These are phyloP conservation scores for Arthrobotrys sphaeroides DNA, from an alignment of 2,329 filamentous ascomycete species.

Conservation along the genomic window DNA sequence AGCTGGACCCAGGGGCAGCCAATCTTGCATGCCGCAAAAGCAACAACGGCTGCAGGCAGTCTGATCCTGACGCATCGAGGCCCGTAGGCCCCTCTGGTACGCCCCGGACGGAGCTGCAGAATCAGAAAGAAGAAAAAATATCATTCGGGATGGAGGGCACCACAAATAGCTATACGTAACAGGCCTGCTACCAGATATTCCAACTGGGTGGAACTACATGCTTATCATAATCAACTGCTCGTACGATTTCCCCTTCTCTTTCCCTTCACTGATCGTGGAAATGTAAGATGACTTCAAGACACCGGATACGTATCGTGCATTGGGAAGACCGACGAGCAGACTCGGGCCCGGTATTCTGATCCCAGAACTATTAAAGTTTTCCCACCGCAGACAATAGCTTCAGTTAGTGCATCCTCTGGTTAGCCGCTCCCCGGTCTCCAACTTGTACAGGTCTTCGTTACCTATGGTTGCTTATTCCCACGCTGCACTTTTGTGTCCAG, in stretches of 20 bases:
- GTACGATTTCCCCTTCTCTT: neutral
- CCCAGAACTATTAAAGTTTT: constrained; percentile 36
- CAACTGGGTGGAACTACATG: constrained; percentile 5
- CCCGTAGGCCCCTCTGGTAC: constrained; percentile 20
- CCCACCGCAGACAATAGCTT: constrained; percentile 28
- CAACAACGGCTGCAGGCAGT: constrained; percentile 17
- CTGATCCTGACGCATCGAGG: constrained; percentile 11
- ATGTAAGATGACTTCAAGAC: neutral
- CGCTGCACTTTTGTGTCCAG: constrained; percentile 48
- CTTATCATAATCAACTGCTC: neutral
- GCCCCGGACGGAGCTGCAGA: constrained; percentile 19
- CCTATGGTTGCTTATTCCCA: constrained; percentile 27
- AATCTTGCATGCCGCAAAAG: constrained; percentile 49
- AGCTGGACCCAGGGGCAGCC: constrained; percentile 35
- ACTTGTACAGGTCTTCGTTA: constrained; percentile 35
- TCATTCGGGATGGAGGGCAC: neutral
- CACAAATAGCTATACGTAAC: constrained; percentile 19
- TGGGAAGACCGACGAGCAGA: neutral
- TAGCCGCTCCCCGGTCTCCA: constrained; percentile 32
- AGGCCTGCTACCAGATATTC: constrained; percentile 2
- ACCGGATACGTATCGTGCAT: neutral
- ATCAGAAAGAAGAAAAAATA: neutral
- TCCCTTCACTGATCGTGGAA: neutral
- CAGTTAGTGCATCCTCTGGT: constrained; percentile 12
- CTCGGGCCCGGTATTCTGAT: neutral